Evolutionary conservation across 305 asterid species (phyloP), one percentile per base, ranked within the genome.

Genomic region (Plantago rigida): DNA sequence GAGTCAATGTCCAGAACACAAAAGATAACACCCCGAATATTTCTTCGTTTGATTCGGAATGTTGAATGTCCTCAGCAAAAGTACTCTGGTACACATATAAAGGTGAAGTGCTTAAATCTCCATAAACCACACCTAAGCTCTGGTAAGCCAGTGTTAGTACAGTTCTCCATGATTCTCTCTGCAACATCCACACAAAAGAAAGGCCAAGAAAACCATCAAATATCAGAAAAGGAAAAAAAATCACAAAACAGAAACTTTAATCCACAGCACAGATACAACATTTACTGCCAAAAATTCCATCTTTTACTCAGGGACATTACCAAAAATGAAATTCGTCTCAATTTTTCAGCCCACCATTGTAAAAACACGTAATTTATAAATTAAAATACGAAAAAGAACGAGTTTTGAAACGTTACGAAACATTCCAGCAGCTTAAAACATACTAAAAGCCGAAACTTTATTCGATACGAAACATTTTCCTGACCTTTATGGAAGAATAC

Each of bases 31-130:
- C 97, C 13, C 97, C 97, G 58, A 34, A 86, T 22, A 89, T 89
- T 53, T 89, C 97, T 63, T 89, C 95, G 65, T 89, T 86, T 10
- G 86, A 50, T 46, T 86, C 97, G 8, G 97, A 89, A 54, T 89
- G 97, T 3, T 83, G 74, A 71, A 89, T 89, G 70, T 89, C 97
- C 79, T 89, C 97, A 8, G 95, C 95, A 69, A 89, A 89, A 47
- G 97, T 89, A 66, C 89, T 86, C 72, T 83, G 87, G 87, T 86
- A 89, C 0, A 89, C 97, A 75, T 86, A 89, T 50, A 89, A 36
- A 60, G 95, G 97, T 1, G 97, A 89, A 75, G 95, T 89, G 70
- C 94, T 82, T 71, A 89, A 83, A 82, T 89, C 97, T 28, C 97
- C 97, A 76, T 89, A 89, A 1, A 89, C 97, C 53, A 89, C 94